These are phyloP conservation scores for Backusella westeae DNA, from an alignment of 192 early-diverging fungal species.

Conservation along the genomic window DNA sequence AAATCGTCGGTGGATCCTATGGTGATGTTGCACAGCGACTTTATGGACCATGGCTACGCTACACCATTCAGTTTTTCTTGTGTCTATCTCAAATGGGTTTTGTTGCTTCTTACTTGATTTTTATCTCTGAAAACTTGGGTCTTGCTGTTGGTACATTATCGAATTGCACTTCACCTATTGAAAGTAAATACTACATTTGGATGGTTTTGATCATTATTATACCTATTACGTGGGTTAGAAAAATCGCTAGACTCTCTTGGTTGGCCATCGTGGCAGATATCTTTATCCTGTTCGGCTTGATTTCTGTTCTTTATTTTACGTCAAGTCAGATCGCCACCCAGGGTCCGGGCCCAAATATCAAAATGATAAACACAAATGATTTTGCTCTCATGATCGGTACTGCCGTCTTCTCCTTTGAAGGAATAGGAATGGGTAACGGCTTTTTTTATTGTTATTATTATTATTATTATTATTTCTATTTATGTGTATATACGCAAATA, in stretches of 20 bases:
- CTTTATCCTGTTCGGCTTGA: conserved; percentile 70
- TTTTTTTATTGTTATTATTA: not conserved
- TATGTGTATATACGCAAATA: not conserved
- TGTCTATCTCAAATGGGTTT: conserved; percentile 77
- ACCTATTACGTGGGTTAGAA: conserved; percentile 66
- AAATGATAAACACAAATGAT: conserved; percentile 55
- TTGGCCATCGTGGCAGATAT: conserved; percentile 70
- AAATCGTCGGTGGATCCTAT: conserved; percentile 52
- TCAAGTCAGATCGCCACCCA: conserved; percentile 43
- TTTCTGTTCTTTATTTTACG: conserved; percentile 57
- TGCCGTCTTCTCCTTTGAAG: conserved; percentile 47
- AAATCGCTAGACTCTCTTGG: conserved; percentile 50
- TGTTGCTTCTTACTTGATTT: conserved; percentile 85
- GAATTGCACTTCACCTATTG: conserved; percentile 55
- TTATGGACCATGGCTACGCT: conserved; percentile 32
- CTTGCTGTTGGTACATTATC: conserved; percentile 63
- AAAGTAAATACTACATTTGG: conserved; percentile 69
- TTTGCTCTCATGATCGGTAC: conserved; percentile 76
- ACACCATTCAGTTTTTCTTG: conserved; percentile 46
- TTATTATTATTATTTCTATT: not conserved
- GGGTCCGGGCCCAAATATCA: conserved; percentile 54
- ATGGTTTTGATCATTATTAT: conserved; percentile 68
- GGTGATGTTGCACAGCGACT: conserved; percentile 54
- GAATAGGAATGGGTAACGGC: conserved; percentile 34
- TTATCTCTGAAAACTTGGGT: conserved; percentile 80